Evolutionary conservation across 2,329 filamentous ascomycete species (phyloP).

Genomic region (Lomentospora prolificans): DNA sequence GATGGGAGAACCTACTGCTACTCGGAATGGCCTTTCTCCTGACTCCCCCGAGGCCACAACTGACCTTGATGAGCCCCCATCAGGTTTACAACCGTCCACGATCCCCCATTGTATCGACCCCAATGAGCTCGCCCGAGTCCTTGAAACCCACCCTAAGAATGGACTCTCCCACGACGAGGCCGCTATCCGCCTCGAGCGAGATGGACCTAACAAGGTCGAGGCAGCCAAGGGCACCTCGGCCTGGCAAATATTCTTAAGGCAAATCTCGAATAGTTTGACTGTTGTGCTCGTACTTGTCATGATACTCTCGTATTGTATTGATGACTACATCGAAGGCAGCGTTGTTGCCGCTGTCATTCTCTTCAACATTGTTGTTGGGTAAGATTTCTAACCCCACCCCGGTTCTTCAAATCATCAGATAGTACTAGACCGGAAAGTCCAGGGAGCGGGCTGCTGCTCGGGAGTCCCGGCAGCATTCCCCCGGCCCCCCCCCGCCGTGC

Average conservation of each 20-base stretch:
- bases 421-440: not conserved
- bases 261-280: slow-evolving; percentile 69
- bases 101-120: slow-evolving; percentile 17
- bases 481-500: not conserved
- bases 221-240: slow-evolving; percentile 61
- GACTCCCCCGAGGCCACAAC: slow-evolving; percentile 13
- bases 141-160: slow-evolving; percentile 39
- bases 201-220: slow-evolving; percentile 64
- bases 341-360: slow-evolving; percentile 55
- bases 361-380: slow-evolving; percentile 59
- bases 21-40: slow-evolving; percentile 13
- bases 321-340: slow-evolving; percentile 53
- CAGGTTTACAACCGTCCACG: slow-evolving; percentile 9
- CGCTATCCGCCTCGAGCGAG: slow-evolving; percentile 50
- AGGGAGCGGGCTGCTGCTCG: too few species aligned
- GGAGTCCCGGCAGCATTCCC: too few species aligned
- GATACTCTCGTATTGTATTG: slow-evolving; percentile 56
- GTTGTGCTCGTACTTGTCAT: slow-evolving; percentile 67
- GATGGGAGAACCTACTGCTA: slow-evolving; percentile 14
- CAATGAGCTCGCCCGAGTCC: slow-evolving; percentile 20
- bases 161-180: slow-evolving; percentile 56
- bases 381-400: slow-evolving; percentile 18
- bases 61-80: slow-evolving; percentile 14
- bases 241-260: slow-evolving; percentile 67
- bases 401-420: not conserved